A percentile compares a stretch with the other conserved stretches of the same genome.
Evolutionary conservation across 2,329 filamentous ascomycete genomes (phyloP).

Genomic region (Clarireedia hainanense): DNA sequence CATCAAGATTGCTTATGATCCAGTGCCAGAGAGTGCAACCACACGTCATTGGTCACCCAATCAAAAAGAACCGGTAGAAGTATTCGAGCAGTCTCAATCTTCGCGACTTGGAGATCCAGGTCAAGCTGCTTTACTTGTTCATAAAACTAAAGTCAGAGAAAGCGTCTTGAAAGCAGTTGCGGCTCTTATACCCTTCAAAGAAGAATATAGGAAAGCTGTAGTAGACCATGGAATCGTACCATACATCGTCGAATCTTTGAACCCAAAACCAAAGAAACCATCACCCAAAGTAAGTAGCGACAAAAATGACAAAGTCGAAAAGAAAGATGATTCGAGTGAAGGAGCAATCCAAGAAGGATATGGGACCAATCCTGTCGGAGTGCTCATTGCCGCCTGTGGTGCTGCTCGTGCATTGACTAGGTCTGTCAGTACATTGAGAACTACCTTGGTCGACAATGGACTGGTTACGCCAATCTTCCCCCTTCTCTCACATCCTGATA

Average conservation of each 20-base stretch:
- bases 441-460: slow-evolving; percentile 77
- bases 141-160: slow-evolving; percentile 70
- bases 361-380: slow-evolving; percentile 65
- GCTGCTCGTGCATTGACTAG: slow-evolving; percentile 74
- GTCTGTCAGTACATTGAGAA: slow-evolving; percentile 76
- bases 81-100: slow-evolving; percentile 24
- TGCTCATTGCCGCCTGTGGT: slow-evolving; percentile 79
- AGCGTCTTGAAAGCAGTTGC: slow-evolving; percentile 70
- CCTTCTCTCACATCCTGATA: slow-evolving; percentile 65
- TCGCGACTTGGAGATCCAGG: slow-evolving; percentile 53
- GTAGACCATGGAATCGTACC: slow-evolving; percentile 74
- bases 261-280: slow-evolving; percentile 48
- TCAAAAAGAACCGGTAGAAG: slow-evolving; percentile 10
- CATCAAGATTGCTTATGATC: slow-evolving; percentile 59
- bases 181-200: slow-evolving; percentile 73
- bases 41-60: slow-evolving; percentile 47
- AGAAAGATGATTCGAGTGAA: slow-evolving; percentile 10
- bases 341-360: slow-evolving; percentile 37
- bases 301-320: slow-evolving; percentile 30
- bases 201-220: slow-evolving; percentile 74
- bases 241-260: slow-evolving; percentile 78
- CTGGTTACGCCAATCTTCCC: slow-evolving; percentile 70
- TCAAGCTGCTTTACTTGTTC: slow-evolving; percentile 50
- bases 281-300: slow-evolving; percentile 28
- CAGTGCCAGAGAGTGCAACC: slow-evolving; percentile 38